Evolutionary conservation across 2,329 filamentous ascomycete species (phyloP), one percentile per base, ranked within the genome.

Genomic region (Arthroderma sp.): DNA sequence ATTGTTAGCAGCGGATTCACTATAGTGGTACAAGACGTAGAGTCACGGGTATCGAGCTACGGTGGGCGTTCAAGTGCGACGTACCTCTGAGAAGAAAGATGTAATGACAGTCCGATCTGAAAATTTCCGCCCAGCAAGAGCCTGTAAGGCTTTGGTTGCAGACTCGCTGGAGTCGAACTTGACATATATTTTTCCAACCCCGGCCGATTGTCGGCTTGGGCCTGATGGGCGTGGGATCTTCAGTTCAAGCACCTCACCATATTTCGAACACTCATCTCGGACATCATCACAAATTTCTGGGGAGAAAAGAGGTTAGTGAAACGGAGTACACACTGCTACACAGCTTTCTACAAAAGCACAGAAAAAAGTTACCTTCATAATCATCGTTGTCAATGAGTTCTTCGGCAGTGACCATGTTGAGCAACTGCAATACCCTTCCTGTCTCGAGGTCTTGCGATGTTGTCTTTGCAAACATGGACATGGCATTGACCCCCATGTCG

Each of bases 391-490:
- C 88, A 66, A 95, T 79, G 27, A 98, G 71, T 66, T 98, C 91
- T 56, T 98, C 91, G 0, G 87, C 75, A 0, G 91, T 98, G 32
- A 98, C 89, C 91, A 98, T 98, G 70, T 98, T 98, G 58, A 98
- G 77, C 50, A 98, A 71, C 66, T 94, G 89, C 49, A 98, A 64
- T 10, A 98, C 89, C 45, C 85, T 78, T 52, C 84, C 84, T 48
- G 82, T 79, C 54, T 94, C 87, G 31, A 83, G 71, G 48, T 88
- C 83, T 45, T 75, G 75, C 33, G 84, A 83, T 3, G 81, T 86
- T 15, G 91, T 94, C 47, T 89, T 88, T 33, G 91, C 91, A 56
- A 98, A 83, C 77, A 95, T 87, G 42, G 88, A 94, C 80, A 98
- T 96, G 51, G 91, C 91, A 55, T 91, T 93, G 50, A 98, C 89